Evolutionary conservation across 441 rosid genomes (phyloP).

Genomic region (Eruca vesicaria): DNA sequence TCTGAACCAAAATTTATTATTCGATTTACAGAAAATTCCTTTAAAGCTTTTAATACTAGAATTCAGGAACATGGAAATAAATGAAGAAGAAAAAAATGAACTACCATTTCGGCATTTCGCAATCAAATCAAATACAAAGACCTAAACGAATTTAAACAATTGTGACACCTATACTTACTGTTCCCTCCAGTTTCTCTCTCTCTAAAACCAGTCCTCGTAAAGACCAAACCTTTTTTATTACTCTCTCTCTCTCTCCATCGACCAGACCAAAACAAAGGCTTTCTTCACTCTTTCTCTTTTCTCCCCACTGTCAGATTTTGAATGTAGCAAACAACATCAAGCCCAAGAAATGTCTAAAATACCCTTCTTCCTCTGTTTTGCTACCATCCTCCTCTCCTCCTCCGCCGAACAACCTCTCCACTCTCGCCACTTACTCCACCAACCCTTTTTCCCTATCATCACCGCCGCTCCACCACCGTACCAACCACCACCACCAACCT

Average conservation of each 20-base stretch:
- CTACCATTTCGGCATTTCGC: not conserved
- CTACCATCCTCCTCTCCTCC: constrained; percentile 11
- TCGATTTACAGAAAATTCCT: not conserved
- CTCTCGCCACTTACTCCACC: constrained; percentile 49
- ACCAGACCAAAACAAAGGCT: constrained; percentile 16
- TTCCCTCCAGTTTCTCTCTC: constrained; percentile 25
- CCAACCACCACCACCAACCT: constrained; percentile 1
- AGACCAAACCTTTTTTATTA: constrained; percentile 16
- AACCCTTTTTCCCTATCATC: constrained; percentile 36
- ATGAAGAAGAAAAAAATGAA: not conserved
- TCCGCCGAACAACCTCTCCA: constrained; percentile 19
- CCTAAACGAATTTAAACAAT: not conserved
- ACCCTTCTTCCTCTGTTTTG: constrained; percentile 7
- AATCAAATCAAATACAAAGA: not conserved
- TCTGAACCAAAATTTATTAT: not conserved
- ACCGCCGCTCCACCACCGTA: constrained; percentile 14
- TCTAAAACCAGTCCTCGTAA: constrained; percentile 20
- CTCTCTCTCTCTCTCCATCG: constrained; percentile 7
- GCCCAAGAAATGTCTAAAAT: constrained; percentile 6
- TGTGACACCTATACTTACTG: not conserved
- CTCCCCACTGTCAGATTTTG: constrained; percentile 26
- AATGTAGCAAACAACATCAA: constrained; percentile 16
- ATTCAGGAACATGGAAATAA: constrained; percentile 27
- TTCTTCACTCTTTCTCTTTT: not conserved
- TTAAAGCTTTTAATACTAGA: constrained; percentile 5